Evolutionary conservation across 331 rosid genomes (phyloP).

Genomic region (Prunus yedoensis): DNA sequence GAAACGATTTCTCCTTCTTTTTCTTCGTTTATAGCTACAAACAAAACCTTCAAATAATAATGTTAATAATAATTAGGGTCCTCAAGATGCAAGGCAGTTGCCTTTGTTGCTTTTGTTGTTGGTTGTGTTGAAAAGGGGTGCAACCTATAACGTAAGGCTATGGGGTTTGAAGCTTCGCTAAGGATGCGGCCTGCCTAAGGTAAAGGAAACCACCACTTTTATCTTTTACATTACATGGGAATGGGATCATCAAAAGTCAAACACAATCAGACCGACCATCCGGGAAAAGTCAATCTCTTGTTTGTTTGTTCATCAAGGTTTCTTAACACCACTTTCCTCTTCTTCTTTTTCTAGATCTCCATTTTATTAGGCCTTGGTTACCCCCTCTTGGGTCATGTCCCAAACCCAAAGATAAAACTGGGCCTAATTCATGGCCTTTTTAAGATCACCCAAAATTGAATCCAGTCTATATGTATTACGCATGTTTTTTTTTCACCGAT

Average conservation of each 20-base stretch:
- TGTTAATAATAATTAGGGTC: too few species aligned
- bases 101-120: not conserved
- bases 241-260: slow-evolving; percentile 2
- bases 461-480: not conserved
- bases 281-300: not conserved
- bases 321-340: not conserved
- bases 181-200: slow-evolving; percentile 43
- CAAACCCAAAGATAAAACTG: not conserved
- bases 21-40: too few species aligned
- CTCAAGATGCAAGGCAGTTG: not conserved
- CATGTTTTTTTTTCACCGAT: not conserved
- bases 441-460: not conserved
- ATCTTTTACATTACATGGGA: not conserved
- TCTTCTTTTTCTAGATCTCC: too few species aligned
- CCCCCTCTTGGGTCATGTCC: not conserved
- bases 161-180: slow-evolving; percentile 36
- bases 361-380: not conserved
- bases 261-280: too few species aligned
- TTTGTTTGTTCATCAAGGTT: not conserved
- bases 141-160: not conserved
- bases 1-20: too few species aligned
- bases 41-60: not conserved
- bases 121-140: not conserved
- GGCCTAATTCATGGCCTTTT: not conserved
- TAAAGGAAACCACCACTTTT: not conserved